phyloP scores from a whole-genome alignment of 805 yeast genomes.

The Pachysolen tannophilus region DNA sequence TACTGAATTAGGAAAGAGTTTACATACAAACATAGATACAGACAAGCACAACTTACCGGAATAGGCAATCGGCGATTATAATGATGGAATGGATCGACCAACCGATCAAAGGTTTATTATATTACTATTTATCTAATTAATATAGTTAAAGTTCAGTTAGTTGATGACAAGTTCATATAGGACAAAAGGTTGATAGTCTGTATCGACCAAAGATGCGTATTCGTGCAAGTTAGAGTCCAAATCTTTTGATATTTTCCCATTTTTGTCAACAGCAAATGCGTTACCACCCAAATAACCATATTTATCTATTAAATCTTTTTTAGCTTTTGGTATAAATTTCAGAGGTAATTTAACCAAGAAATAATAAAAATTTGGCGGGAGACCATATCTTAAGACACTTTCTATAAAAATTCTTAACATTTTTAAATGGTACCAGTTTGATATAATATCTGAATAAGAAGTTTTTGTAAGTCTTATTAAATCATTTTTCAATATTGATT shows the following conservation, averaged over 20 bases:
- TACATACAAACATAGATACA: too few species aligned
- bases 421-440: conserved; percentile 88
- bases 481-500: conserved; percentile 67
- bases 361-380: conserved; percentile 83
- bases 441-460: conserved; percentile 80
- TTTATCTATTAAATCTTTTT: conserved; percentile 58
- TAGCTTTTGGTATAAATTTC: conserved; percentile 45
- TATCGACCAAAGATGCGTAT: conserved; percentile 86
- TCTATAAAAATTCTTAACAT: conserved; percentile 85
- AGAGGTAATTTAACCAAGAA: conserved; percentile 38
- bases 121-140: neutral
- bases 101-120: too few species aligned
- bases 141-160: too few species aligned
- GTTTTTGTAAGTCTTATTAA: conserved; percentile 76
- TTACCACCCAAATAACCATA: conserved; percentile 91
- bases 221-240: conserved; percentile 52
- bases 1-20: too few species aligned
- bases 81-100: too few species aligned
- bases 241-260: conserved; percentile 60
- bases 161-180: conserved; percentile 51
- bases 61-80: too few species aligned
- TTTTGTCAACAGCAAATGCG: conserved; percentile 64
- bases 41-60: too few species aligned
- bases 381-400: conserved; percentile 89
- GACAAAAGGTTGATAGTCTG: conserved; percentile 95